phyloP scores from a whole-genome alignment of 2,329 filamentous ascomycete genomes.

The Chaetomiaceae sp. region DNA sequence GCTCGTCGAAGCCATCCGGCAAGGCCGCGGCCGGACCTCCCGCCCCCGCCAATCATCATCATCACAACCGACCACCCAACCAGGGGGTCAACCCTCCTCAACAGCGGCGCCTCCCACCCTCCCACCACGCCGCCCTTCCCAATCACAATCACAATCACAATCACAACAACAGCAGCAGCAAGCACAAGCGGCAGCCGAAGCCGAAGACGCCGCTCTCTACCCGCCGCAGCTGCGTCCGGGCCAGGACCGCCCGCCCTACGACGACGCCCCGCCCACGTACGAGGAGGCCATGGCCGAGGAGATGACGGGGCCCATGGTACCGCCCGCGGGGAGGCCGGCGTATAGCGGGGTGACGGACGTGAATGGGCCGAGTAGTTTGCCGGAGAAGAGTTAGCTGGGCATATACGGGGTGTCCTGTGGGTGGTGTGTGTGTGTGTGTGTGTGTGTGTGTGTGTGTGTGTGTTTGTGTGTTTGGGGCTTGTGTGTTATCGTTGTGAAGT shows the following conservation, averaged over 20 bases:
- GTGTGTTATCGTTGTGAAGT: too few relatives aligned
- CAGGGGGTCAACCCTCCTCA: constrained; percentile 11
- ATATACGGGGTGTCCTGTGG: too few relatives aligned
- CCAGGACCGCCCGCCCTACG: constrained; percentile 40
- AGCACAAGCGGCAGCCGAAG: not conserved
- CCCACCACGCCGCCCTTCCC: not conserved
- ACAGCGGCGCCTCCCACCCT: not conserved
- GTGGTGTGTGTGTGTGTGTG: too few relatives aligned
- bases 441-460: too few relatives aligned
- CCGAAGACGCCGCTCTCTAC: constrained; percentile 44
- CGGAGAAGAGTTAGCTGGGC: constrained; percentile 15
- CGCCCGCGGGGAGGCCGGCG: constrained; percentile 53
- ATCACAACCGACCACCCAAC: constrained; percentile 20
- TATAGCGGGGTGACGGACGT: constrained; percentile 61
- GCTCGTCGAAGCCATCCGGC: constrained; percentile 58
- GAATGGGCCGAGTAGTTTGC: constrained; percentile 48
- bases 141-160: not conserved
- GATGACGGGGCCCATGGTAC: constrained; percentile 60
- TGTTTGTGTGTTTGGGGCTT: too few relatives aligned
- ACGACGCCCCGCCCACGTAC: constrained; percentile 89
- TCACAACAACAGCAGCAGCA: constrained; percentile 21
- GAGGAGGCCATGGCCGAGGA: constrained; percentile 84
- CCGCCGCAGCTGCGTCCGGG: constrained; percentile 46
- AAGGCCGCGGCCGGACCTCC: constrained; percentile 9
- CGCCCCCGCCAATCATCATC: not conserved